Percentiles rank a stretch among this genome's conserved stretches.
These are phyloP conservation scores for Sporothrix curviconia DNA, from an alignment of 2,329 filamentous ascomycete genomes.

Conservation along the genomic window DNA sequence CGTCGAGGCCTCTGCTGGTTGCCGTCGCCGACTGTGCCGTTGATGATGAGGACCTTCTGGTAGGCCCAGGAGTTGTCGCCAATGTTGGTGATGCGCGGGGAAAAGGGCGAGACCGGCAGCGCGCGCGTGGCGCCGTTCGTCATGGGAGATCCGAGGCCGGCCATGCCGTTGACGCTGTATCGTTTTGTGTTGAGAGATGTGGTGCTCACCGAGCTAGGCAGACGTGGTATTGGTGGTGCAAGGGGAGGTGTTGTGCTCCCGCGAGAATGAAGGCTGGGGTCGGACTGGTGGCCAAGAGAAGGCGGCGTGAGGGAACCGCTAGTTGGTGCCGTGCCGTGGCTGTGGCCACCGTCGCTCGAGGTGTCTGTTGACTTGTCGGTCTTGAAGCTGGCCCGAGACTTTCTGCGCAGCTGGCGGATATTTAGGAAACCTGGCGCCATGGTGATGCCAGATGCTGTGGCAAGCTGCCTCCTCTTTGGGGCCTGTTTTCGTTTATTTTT, in stretches of 20 bases:
- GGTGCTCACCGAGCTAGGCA: conserved; percentile 20
- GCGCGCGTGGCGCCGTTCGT: conserved; percentile 48
- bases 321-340: conserved; percentile 54
- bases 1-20: conserved; percentile 64
- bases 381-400: conserved; percentile 68
- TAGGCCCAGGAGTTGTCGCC: conserved; percentile 83
- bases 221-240: conserved; percentile 29
- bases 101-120: conserved; percentile 67
- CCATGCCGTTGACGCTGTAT: conserved; percentile 58
- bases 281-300: conserved; percentile 56
- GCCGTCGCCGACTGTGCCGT: conserved; percentile 73
- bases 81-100: conserved; percentile 72
- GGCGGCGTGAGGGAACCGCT: conserved; percentile 70
- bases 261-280: conserved; percentile 52
- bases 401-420: conserved; percentile 65
- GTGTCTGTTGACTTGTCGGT: conserved; percentile 55
- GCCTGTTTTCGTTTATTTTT: neutral
- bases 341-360: conserved; percentile 54
- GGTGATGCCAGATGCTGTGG: neutral
- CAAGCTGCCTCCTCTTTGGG: neutral
- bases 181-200: conserved; percentile 38
- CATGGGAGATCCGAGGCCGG: conserved; percentile 51
- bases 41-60: conserved; percentile 79
- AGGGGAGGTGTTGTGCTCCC: conserved; percentile 27
- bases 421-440: conserved; percentile 62